Conservation (phyloP, 352 stramenopile species). For the Globisporangium mamillatum region DNA sequence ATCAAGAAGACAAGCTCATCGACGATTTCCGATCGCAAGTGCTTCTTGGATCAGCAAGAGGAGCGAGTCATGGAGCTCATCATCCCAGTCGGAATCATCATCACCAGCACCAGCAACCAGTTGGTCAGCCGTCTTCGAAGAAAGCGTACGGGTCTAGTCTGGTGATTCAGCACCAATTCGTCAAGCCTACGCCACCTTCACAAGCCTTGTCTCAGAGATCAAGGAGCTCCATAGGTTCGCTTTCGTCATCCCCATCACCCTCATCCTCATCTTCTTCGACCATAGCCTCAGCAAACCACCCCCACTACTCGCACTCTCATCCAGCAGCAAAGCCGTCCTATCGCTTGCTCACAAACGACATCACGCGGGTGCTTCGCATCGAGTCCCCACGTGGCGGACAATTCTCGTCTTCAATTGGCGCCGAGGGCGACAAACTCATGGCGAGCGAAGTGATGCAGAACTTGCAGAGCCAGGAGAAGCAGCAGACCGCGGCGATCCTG, state of each 20-base stretch:
- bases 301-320: neutral
- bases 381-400: conserved; percentile 26
- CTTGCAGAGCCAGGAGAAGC: conserved; percentile 28
- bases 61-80: conserved; percentile 9
- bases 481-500: conserved; percentile 27
- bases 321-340: conserved; percentile 28
- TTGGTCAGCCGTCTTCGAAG: conserved; percentile 4
- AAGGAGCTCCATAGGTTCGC: neutral
- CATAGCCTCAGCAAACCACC: neutral
- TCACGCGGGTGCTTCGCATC: conserved; percentile 47
- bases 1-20: conserved; percentile 33
- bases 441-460: conserved; percentile 26
- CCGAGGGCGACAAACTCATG: conserved; percentile 17
- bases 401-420: conserved; percentile 7
- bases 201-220: neutral
- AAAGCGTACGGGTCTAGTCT: conserved; percentile 33
- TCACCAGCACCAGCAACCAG: conserved; percentile 16
- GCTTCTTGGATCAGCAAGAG: conserved; percentile 18
- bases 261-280: neutral
- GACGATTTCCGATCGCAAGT: conserved; percentile 33
- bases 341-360: conserved; percentile 50
- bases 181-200: conserved; percentile 10
- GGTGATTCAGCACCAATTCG: conserved; percentile 58
- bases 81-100: neutral
- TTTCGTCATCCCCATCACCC: neutral